Conservation (phyloP, 495 filamentous ascomycete species). For the Melanomma pulvis-pyrius region DNA sequence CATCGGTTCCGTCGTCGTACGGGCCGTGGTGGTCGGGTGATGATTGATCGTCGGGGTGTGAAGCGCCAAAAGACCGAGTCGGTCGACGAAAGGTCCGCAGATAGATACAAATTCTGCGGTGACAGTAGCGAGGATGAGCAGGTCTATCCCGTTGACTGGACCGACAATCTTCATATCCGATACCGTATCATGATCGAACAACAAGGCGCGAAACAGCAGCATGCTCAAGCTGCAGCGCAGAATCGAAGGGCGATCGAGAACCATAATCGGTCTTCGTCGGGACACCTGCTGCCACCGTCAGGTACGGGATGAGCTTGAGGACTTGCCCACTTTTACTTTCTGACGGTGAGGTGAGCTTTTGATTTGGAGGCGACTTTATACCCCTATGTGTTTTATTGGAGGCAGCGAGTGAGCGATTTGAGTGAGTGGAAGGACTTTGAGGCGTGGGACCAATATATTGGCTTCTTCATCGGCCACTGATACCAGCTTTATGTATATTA, state of each 20-base stretch:
- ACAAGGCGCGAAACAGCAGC: conserved; percentile 27
- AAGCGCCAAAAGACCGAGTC: conserved; percentile 25
- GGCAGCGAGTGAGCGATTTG: not conserved
- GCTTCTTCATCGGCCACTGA: not conserved
- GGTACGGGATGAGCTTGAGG: conserved; percentile 5
- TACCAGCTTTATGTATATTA: not conserved
- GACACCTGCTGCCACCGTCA: conserved; percentile 33
- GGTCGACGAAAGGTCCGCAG: conserved; percentile 28
- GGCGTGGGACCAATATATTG: not conserved
- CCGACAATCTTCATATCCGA: conserved; percentile 33
- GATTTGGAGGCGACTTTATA: conserved; percentile 7
- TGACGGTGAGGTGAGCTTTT: not conserved
- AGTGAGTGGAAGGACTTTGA: not conserved
- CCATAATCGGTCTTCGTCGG: conserved; percentile 34
- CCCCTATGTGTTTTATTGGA: conserved; percentile 12
- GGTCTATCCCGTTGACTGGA: conserved; percentile 33
- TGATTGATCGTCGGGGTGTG: conserved; percentile 40
- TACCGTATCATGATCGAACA: conserved; percentile 40
- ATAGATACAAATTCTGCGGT: conserved; percentile 31
- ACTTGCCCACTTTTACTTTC: not conserved
- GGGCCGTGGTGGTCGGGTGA: conserved; percentile 38
- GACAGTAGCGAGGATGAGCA: conserved; percentile 39
- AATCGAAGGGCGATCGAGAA: conserved; percentile 26
- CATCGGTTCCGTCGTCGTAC: conserved; percentile 33
- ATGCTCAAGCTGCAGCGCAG: conserved; percentile 22